Evolutionary conservation across 495 filamentous ascomycete species (phyloP), one percentile per base, ranked within the genome.

Genomic region (Schizothecium vesticola): DNA sequence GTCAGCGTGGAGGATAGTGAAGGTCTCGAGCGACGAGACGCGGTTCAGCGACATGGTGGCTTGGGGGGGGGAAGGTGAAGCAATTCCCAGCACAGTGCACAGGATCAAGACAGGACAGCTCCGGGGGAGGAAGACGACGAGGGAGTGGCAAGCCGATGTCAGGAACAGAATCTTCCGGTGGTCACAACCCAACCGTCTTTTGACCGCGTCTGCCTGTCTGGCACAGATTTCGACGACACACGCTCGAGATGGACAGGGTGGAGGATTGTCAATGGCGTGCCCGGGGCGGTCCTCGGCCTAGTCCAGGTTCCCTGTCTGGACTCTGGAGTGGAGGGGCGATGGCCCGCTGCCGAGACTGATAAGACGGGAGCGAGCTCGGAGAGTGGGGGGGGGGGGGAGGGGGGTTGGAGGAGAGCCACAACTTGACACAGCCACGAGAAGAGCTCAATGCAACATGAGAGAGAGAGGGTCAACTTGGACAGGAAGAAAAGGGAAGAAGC

Each of bases 21-120:
- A 82, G 12, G 81, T 81, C 75, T 85, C 84, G 66, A 85, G 76
- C 9, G 84, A 85, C 10, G 77, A 80, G 33, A 86, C 81, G 60
- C 84, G 78, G 36, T 81, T 77, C 23, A 86, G 73, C 67, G 84
- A 86, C 84, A 86, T 86, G 56, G 63, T 56, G 22, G 56, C 31
- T 25, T n/a, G n/a, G n/a, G n/a, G n/a, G 28, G 43, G 24, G 64
- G 28, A 16, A 11, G 56, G 60, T 55, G 66, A 16, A 19, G 25
- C 61, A 51, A 51, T 43, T 43, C 33, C 43, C 43, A 51, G 8
- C 16, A 51, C 16, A 8, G 36, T 19, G 36, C 36, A 16, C 16
- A 0, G 16, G 16, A 11, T 51, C 36, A 64, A 33, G 7, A 19
- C 26, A 13, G 55, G 43, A 28, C 25, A 28, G 29, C 9, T 31